Percentiles rank a stretch among this genome's conserved stretches.
phyloP scores from a whole-genome alignment of 495 filamentous ascomycete genomes.

The Annulohypoxylon nitens region DNA sequence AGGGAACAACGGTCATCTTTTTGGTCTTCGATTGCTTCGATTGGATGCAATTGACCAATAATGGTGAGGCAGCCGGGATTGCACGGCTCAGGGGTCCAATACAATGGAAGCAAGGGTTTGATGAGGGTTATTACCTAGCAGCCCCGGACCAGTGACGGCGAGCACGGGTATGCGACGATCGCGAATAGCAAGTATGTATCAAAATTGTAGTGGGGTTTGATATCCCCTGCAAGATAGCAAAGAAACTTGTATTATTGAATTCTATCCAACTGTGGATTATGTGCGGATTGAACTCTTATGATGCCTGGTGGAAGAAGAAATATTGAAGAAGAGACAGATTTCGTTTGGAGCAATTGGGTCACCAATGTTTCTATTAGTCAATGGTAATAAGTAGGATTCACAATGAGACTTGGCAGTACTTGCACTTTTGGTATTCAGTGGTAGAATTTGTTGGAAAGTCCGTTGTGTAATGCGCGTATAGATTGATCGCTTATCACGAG shows the following conservation, averaged over 20 bases:
- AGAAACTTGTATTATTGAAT: constrained; percentile 26
- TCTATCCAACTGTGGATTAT: constrained; percentile 34
- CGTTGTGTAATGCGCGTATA: neutral
- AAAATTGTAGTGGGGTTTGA: constrained; percentile 28
- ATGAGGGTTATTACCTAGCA: constrained; percentile 37
- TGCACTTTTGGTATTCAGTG: neutral
- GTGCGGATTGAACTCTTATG: constrained; percentile 29
- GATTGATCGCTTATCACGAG: constrained; percentile 6
- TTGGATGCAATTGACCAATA: constrained; percentile 42
- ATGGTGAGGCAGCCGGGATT: constrained; percentile 36
- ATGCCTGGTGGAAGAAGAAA: constrained; percentile 30
- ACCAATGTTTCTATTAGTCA: constrained; percentile 2
- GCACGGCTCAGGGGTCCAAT: constrained; percentile 44
- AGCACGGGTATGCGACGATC: constrained; percentile 30
- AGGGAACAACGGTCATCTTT: constrained; percentile 43
- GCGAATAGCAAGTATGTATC: constrained; percentile 28
- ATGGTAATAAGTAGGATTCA: neutral
- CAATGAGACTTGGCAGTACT: constrained; percentile 9
- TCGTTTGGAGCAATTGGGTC: constrained; percentile 3
- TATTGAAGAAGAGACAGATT: constrained; percentile 24
- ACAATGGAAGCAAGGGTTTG: constrained; percentile 42
- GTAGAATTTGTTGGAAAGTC: constrained; percentile 18
- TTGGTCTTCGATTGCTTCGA: constrained; percentile 8
- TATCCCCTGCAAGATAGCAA: constrained; percentile 21
- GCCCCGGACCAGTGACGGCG: constrained; percentile 21